Evolutionary conservation across 257 asterid species (phyloP).

Genomic region (Rehmannia glutinosa): DNA sequence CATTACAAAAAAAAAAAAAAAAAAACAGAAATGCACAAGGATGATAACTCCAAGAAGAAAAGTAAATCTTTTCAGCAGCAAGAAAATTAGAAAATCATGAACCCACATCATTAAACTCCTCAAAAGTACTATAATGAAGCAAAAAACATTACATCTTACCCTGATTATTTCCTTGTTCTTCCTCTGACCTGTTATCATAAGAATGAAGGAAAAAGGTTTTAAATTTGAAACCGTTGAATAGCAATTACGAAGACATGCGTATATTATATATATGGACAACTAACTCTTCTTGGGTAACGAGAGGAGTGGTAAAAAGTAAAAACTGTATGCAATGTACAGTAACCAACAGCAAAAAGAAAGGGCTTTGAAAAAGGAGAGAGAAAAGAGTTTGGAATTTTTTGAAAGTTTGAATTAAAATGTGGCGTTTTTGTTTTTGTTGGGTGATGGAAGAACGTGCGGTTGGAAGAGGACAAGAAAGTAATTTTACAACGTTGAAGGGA

Average conservation of each 20-base stretch:
- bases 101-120: no score
- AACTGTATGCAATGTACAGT: slow-evolving; percentile 19
- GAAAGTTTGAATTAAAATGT: slow-evolving; percentile 46
- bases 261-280: slow-evolving; percentile 17
- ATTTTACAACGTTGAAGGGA: slow-evolving; percentile 18
- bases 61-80: no score
- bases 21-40: no score
- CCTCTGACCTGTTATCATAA: neutral
- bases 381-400: slow-evolving; percentile 4
- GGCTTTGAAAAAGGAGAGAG: neutral
- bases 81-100: no score
- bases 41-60: no score
- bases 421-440: neutral
- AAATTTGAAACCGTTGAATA: slow-evolving; percentile 22
- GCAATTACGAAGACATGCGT: slow-evolving; percentile 35
- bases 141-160: no score
- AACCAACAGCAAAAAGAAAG: slow-evolving; percentile 3
- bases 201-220: slow-evolving; percentile 10
- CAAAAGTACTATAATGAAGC: no score
- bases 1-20: no score
- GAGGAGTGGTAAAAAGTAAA: slow-evolving; percentile 37
- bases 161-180: neutral
- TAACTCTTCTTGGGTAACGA: slow-evolving; percentile 29
- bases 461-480: slow-evolving; percentile 34
- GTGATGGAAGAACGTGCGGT: neutral